Evolutionary conservation across 2,329 filamentous ascomycete genomes (phyloP).

Genomic region (Kalaharituber pfeilii): DNA sequence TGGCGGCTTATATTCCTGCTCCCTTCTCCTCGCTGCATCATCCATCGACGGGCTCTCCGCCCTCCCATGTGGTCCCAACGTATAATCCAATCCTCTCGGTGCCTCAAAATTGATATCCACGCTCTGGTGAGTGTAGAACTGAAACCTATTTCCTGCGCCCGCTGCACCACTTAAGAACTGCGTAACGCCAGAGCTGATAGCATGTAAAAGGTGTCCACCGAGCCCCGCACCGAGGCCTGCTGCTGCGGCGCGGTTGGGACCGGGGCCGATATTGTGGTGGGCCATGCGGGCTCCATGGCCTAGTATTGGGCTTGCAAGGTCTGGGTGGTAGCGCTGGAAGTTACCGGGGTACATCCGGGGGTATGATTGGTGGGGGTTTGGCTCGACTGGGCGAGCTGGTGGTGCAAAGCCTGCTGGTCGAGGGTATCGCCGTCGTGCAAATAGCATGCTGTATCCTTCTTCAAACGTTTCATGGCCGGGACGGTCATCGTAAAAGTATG

Average conservation of each 20-base stretch:
- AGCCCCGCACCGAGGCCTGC: too few relatives aligned
- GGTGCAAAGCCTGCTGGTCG: background rate
- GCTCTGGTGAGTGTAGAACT: background rate
- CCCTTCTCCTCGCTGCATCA: conserved; percentile 27
- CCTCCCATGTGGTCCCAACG: conserved; percentile 23
- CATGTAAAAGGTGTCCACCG: too few relatives aligned
- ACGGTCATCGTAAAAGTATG: background rate
- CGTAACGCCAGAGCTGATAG: too few relatives aligned
- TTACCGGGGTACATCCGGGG: conserved; percentile 13
- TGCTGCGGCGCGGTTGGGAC: too few relatives aligned
- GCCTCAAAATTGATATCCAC: conserved; percentile 19
- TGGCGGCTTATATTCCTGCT: conserved; percentile 42
- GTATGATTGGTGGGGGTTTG: conserved; percentile 11
- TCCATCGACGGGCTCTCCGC: conserved; percentile 25
- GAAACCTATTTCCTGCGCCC: too few relatives aligned
- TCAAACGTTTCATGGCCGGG: too few relatives aligned
- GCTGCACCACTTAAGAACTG: conserved; percentile 21
- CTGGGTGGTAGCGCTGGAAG: conserved; percentile 5
- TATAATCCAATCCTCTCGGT: conserved; percentile 23
- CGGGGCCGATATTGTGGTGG: too few relatives aligned
- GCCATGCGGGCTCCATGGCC: conserved; percentile 17
- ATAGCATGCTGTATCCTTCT: background rate
- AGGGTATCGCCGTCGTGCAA: conserved; percentile 8
- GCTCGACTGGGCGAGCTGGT: conserved; percentile 15
- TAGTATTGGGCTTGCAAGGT: conserved; percentile 17